phyloP scores from a whole-genome alignment of 306 rosid species.

The Dicorynia guianensis region DNA sequence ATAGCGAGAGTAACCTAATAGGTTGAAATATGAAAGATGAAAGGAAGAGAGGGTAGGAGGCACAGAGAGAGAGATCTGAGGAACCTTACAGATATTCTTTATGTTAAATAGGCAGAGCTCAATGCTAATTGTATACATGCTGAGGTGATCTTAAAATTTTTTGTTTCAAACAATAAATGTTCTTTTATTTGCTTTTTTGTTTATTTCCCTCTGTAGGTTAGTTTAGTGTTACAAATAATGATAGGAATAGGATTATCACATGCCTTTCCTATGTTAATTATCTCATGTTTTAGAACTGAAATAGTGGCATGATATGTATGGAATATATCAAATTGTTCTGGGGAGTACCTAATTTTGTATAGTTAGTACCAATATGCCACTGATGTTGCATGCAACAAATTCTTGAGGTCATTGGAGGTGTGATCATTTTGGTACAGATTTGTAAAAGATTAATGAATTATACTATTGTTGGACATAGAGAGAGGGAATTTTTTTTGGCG shows the following conservation, averaged over 20 bases:
- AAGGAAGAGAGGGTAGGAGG: background rate
- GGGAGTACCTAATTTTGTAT: background rate
- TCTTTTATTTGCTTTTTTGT: background rate
- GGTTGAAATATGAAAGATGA: background rate
- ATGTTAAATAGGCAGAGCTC: background rate
- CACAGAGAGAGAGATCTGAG: background rate
- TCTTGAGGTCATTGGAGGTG: background rate
- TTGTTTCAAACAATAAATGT: background rate
- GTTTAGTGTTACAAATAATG: background rate
- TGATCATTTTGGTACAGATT: background rate
- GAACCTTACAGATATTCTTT: background rate
- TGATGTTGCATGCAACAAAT: background rate
- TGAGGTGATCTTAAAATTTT: background rate
- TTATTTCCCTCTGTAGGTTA: background rate
- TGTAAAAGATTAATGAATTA: background rate
- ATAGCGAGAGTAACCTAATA: background rate
- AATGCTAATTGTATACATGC: background rate
- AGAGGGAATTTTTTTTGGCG: background rate
- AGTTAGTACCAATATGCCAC: too few species aligned
- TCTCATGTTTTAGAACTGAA: background rate
- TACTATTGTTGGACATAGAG: background rate
- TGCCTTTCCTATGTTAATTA: background rate
- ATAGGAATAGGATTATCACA: background rate
- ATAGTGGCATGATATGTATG: background rate
- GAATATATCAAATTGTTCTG: slow-evolving; percentile 1